Evolutionary conservation across 768 basidiomycete species (phyloP), one percentile per base, ranked within the genome.

Genomic region (Boletus vinaceobasis): DNA sequence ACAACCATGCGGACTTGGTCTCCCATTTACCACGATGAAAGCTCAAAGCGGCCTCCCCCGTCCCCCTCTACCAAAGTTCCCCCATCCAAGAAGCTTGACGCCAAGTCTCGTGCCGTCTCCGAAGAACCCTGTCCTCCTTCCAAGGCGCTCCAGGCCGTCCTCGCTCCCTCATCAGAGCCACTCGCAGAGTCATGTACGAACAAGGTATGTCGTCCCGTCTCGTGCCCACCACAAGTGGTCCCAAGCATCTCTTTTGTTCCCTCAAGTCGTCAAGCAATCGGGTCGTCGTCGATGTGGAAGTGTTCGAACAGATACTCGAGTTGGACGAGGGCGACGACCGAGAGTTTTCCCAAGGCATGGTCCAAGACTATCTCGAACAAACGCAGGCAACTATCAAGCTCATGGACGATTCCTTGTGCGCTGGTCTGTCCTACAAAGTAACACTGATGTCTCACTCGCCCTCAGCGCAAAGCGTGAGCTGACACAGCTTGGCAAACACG

Each of bases 261-360:
- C 29, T 43, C 37, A 50, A 66, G 60, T 55, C 51, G 15, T 42
- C 47, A 4, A 46, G 45, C 48, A 55, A 47, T 36, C 63, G 58
- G n/a, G 69, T 68, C 19, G 73, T 84, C 36, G 83, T 98, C 65
- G 83, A 97, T 69, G 82, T 85, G 83, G 85, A 87, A 0, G 87
- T 81, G 17, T 93, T 99, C 69, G 62, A 70, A 6, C 96, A 98
- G 73, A 84, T 98, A 59, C 79, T 94, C 59, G 95, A 98, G 49
- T 82, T 98, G 64, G 97, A 93, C 68, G 94, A 93, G 9, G 90
- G 84, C n/a, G 88, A 83, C 53, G 74, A 75, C 13, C 78, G 76
- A 52, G 86, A 87, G 7, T 99, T 98, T 71, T 88, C 88, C 15
- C 75, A 74, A 53, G 82, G 73, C 38, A 95, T 98, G 85, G 86